Percentiles rank a stretch among this genome's conserved stretches.
Conservation (phyloP, 2,329 filamentous ascomycete genomes). For the Aspergillus caelatus region DNA sequence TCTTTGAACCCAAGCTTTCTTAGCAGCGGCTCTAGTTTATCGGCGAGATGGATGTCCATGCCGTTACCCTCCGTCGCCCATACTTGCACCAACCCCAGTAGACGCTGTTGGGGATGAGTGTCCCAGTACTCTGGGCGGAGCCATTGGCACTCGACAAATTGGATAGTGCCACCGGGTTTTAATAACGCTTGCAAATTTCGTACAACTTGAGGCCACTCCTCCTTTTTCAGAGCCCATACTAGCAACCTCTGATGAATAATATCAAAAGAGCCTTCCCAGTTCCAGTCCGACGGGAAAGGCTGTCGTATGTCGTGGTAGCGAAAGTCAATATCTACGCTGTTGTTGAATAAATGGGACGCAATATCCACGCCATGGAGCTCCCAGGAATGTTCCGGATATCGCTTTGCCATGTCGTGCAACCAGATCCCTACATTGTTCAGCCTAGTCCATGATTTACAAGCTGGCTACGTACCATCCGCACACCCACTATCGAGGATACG, state of each 20-base stretch:
- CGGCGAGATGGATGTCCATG: conserved; percentile 16
- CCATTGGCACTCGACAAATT: conserved; percentile 18
- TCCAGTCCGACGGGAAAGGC: conserved; percentile 11
- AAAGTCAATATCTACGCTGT: conserved; percentile 2
- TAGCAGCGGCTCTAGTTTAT: conserved; percentile 12
- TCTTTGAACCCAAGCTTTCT: conserved; percentile 8
- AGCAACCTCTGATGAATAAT: conserved; percentile 16
- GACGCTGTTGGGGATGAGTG: conserved; percentile 8
- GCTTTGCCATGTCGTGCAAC: conserved; percentile 9
- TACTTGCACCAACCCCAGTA: conserved; percentile 9
- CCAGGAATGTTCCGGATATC: neutral
- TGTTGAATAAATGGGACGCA: conserved; percentile 8
- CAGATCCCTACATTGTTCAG: conserved; percentile 12
- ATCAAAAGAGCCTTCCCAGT: conserved; percentile 11
- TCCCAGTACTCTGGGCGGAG: conserved; percentile 7
- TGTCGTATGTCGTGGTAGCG: conserved; percentile 12
- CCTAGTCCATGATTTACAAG: neutral
- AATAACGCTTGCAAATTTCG: conserved; percentile 8
- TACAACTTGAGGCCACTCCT: conserved; percentile 13
- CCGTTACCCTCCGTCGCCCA: conserved; percentile 14
- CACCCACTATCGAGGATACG: conserved; percentile 14
- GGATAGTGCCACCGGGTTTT: conserved; percentile 13
- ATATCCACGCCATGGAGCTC: conserved; percentile 15
- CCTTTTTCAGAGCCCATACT: conserved; percentile 15
- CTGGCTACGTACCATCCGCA: conserved; percentile 14